Evolutionary conservation across 495 filamentous ascomycete genomes (phyloP).

Genomic region (Podospora pseudopauciseta): DNA sequence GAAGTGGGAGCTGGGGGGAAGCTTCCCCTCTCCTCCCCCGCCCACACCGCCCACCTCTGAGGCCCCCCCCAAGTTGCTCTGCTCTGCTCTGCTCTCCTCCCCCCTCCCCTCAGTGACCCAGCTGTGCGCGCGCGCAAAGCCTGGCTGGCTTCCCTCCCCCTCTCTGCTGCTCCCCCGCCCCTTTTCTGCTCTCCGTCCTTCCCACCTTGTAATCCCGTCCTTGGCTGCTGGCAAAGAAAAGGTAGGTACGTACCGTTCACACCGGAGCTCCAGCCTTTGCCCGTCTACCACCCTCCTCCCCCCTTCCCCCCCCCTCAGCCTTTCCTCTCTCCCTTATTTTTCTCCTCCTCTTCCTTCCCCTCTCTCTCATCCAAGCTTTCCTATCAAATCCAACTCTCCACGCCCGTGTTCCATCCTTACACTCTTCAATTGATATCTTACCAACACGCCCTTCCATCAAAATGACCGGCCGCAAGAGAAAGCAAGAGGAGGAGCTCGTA

Average conservation of each 20-base stretch:
- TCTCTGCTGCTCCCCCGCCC: conserved; percentile 16
- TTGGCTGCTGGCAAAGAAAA: background rate
- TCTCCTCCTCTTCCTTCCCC: conserved; percentile 24
- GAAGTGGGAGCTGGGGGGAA: conserved; percentile 10
- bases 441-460: conserved; percentile 18
- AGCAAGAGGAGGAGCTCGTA: conserved; percentile 52
- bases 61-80: background rate
- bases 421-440: conserved; percentile 16
- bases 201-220: conserved; percentile 30
- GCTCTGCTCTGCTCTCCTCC: conserved; percentile 8
- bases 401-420: conserved; percentile 12
- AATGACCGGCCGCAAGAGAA: conserved; percentile 48
- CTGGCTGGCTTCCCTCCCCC: conserved; percentile 22
- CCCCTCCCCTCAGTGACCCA: conserved; percentile 9
- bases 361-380: conserved; percentile 10
- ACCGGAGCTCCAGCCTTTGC: conserved; percentile 31
- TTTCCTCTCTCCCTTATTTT: conserved; percentile 34
- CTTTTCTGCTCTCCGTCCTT: conserved; percentile 21
- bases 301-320: conserved; percentile 19
- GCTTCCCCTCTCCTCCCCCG: conserved; percentile 29
- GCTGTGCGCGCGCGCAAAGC: background rate
- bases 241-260: conserved; percentile 32
- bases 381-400: conserved; percentile 25
- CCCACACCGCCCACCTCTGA: conserved; percentile 18
- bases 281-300: conserved; percentile 30